Evolutionary conservation across 1,284 basidiomycete genomes (phyloP).

Genomic region (Sanghuangporus sanghuang): DNA sequence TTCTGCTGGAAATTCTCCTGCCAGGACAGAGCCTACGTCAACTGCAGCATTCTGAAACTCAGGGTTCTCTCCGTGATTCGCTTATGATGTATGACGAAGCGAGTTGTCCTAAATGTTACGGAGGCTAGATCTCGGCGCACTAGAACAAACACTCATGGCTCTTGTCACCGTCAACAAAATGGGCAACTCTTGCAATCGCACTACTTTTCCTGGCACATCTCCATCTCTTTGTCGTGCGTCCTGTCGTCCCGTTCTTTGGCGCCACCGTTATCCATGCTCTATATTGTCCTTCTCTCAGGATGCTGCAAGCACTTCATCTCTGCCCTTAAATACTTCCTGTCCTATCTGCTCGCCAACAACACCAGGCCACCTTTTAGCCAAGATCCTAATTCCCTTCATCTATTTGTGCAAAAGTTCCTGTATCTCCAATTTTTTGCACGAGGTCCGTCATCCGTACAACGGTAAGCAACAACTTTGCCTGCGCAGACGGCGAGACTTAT

Average conservation of each 20-base stretch:
- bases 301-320: not conserved
- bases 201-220: not conserved
- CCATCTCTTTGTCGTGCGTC: not conserved
- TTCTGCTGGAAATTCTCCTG: not conserved
- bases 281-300: not conserved
- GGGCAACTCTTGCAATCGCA: not conserved
- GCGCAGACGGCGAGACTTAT: not conserved
- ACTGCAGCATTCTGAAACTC: not conserved
- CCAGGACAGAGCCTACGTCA: not conserved
- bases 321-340: conserved; percentile 8
- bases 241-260: not conserved
- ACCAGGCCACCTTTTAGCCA: not conserved
- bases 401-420: not conserved
- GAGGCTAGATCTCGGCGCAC: not conserved
- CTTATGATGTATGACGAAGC: not conserved
- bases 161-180: not conserved
- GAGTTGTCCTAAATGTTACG: not conserved
- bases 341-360: not conserved
- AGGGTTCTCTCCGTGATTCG: not conserved
- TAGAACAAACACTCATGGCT: not conserved
- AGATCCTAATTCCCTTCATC: not conserved
- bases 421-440: not conserved
- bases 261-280: not conserved
- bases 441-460: no score
- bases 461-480: not conserved